Evolutionary conservation across 2,329 filamentous ascomycete genomes (phyloP).

Genomic region (Cercospora beticola): DNA sequence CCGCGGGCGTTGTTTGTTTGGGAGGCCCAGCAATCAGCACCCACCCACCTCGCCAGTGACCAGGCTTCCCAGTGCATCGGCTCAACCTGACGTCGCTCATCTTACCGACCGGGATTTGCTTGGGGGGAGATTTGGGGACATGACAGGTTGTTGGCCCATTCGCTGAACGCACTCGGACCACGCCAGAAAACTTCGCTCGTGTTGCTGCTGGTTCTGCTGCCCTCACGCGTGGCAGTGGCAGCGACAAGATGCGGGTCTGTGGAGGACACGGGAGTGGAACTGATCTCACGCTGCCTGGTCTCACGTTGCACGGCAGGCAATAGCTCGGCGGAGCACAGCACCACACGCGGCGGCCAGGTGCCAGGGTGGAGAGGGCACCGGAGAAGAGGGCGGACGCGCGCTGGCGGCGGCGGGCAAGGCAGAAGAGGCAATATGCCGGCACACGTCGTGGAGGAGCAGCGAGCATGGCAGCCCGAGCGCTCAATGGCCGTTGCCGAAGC

Average conservation of each 20-base stretch:
- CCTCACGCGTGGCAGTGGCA: background rate
- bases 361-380: background rate
- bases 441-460: slow-evolving; percentile 22
- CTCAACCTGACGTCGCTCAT: slow-evolving; percentile 2
- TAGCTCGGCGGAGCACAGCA: slow-evolving; percentile 8
- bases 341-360: background rate
- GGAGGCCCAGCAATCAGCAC: background rate
- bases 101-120: slow-evolving; percentile 5
- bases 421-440: background rate
- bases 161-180: background rate
- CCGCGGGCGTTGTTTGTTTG: background rate
- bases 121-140: slow-evolving; percentile 10
- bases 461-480: slow-evolving; percentile 25
- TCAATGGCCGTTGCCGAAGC: slow-evolving; percentile 29
- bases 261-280: slow-evolving; percentile 10
- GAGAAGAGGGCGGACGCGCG: background rate
- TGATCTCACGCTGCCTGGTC: slow-evolving; percentile 16
- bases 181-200: background rate
- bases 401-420: background rate
- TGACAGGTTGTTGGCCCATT: background rate
- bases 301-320: slow-evolving; percentile 16
- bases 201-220: background rate
- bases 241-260: slow-evolving; percentile 15
- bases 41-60: background rate
- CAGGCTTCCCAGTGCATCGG: background rate